A percentile compares a stretch with the other conserved stretches of the same genome.
Evolutionary conservation across 148 eudicot species (phyloP).

Genomic region (Vaccinium corymbosum): DNA sequence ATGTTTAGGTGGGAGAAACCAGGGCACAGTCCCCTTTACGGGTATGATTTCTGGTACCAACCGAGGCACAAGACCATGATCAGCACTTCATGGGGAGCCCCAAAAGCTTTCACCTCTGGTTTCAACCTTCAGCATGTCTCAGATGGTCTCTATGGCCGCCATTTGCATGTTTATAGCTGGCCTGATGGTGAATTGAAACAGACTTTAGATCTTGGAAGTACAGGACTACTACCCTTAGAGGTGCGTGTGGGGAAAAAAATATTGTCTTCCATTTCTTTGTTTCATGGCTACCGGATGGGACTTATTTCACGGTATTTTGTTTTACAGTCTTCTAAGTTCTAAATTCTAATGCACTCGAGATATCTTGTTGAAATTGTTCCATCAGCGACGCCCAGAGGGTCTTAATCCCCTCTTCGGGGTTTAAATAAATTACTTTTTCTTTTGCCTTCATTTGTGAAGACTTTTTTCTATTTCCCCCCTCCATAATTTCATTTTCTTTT

Average conservation of each 20-base stretch:
- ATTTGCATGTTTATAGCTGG: conserved; percentile 88
- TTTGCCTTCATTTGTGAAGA: background rate
- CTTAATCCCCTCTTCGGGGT: background rate
- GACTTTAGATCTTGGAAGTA: conserved; percentile 84
- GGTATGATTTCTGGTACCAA: conserved; percentile 98
- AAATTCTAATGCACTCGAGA: background rate
- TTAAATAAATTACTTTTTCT: background rate
- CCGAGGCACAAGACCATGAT: conserved; percentile 96
- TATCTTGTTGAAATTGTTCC: background rate
- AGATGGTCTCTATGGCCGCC: conserved; percentile 89
- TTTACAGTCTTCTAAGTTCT: background rate
- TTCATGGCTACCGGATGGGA: background rate
- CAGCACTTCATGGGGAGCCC: conserved; percentile 99
- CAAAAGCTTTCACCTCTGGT: conserved; percentile 88
- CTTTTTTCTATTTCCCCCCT: background rate
- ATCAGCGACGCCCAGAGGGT: background rate
- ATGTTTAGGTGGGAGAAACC: conserved; percentile 93
- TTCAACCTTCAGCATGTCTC: conserved; percentile 87
- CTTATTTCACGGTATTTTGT: background rate
- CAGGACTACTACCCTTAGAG: conserved; percentile 90
- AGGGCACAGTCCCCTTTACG: conserved; percentile 84
- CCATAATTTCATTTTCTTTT: background rate
- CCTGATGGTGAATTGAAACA: conserved; percentile 91
- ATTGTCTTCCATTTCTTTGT: background rate
- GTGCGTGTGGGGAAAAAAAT: conserved; percentile 24